Percentiles rank a stretch among this genome's conserved stretches.
Conservation (phyloP, 805 yeast genomes). For the Metschnikowia peoriensis region DNA sequence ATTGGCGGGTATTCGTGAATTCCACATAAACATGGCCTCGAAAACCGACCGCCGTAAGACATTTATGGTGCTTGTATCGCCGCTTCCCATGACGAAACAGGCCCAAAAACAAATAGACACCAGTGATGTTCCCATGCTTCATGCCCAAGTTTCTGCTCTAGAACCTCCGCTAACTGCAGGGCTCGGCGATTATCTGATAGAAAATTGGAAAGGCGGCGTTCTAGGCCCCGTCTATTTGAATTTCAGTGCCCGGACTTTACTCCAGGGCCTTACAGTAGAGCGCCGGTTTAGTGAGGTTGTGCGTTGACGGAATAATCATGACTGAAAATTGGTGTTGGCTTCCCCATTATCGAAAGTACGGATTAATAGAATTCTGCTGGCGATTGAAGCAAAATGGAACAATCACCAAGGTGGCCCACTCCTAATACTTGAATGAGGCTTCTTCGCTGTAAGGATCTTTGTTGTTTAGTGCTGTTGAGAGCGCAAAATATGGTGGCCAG, state of each 20-base stretch:
- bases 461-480: conserved; percentile 44
- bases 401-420: conserved; percentile 55
- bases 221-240: conserved; percentile 37
- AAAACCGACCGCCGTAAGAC: conserved; percentile 20
- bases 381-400: conserved; percentile 54
- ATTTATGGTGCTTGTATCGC: conserved; percentile 45
- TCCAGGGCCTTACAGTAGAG: conserved; percentile 34
- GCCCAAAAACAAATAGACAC: conserved; percentile 46
- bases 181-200: conserved; percentile 26
- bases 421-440: conserved; percentile 54
- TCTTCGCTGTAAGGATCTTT: conserved; percentile 30
- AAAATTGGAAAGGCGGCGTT: conserved; percentile 40
- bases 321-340: conserved; percentile 57
- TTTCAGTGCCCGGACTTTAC: conserved; percentile 31
- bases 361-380: conserved; percentile 16
- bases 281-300: conserved; percentile 1
- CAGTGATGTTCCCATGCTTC: conserved; percentile 46
- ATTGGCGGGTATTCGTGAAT: conserved; percentile 49
- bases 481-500: conserved; percentile 31
- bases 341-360: conserved; percentile 69
- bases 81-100: conserved; percentile 46
- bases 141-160: conserved; percentile 39
- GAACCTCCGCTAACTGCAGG: conserved; percentile 11
- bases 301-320: not conserved
- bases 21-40: conserved; percentile 25